A percentile compares a stretch with the other conserved stretches of the same genome.
phyloP scores from a whole-genome alignment of 2,329 filamentous ascomycete genomes.

The Hymenoscyphus scutula region DNA sequence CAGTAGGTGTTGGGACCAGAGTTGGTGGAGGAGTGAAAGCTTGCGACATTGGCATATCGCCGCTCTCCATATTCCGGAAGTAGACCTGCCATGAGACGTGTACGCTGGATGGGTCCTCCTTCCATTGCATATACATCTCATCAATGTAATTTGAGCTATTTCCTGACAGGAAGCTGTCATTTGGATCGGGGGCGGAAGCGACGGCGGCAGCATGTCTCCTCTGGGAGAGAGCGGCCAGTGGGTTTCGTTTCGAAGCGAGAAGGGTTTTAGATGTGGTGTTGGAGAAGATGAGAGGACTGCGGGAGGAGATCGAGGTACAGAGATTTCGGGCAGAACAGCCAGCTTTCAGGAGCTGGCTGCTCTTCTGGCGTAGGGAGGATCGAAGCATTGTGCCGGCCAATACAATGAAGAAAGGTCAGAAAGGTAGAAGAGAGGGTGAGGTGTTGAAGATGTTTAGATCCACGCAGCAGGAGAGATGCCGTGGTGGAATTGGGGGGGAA shows the following conservation, averaged over 20 bases:
- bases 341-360: conserved; percentile 60
- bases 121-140: conserved; percentile 99
- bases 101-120: conserved; percentile 85
- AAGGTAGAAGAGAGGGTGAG: conserved; percentile 2
- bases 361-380: conserved; percentile 63
- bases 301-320: conserved; percentile 33
- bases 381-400: conserved; percentile 65
- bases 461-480: conserved; percentile 11
- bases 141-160: conserved; percentile 99
- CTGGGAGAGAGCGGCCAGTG: conserved; percentile 46
- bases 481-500: conserved; percentile 25
- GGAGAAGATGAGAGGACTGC: conserved; percentile 42
- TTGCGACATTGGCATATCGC: conserved; percentile 95
- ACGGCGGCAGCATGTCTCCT: conserved; percentile 55
- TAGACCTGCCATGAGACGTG: conserved; percentile 99
- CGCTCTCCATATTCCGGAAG: conserved; percentile 98
- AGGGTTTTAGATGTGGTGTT: conserved; percentile 39
- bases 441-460: neutral
- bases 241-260: conserved; percentile 46
- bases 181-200: conserved; percentile 66
- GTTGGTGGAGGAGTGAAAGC: conserved; percentile 95
- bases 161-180: conserved; percentile 93
- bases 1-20: conserved; percentile 77
- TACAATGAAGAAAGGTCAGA: conserved; percentile 29
- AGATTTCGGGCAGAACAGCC: conserved; percentile 43